A percentile compares a stretch with the other conserved stretches of the same genome.
phyloP scores from a whole-genome alignment of 768 basidiomycete species.

The Crucibulum laeve region DNA sequence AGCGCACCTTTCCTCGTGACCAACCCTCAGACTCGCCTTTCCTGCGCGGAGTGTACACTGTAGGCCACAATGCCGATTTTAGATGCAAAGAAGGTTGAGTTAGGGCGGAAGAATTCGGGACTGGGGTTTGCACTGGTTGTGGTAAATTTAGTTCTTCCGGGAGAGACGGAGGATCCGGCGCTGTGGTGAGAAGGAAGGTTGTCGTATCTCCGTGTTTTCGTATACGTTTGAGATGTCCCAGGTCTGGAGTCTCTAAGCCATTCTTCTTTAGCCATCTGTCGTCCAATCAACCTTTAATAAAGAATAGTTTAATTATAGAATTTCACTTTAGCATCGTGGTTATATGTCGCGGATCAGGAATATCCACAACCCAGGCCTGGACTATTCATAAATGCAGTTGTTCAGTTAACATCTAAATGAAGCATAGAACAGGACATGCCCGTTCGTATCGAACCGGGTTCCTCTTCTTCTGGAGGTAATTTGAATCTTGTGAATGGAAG shows the following conservation, averaged over 20 bases:
- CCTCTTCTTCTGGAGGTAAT: constrained; percentile 61
- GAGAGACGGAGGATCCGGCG: constrained; percentile 36
- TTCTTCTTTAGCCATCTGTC: constrained; percentile 66
- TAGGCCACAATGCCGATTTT: constrained; percentile 86
- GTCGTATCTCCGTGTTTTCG: constrained; percentile 44
- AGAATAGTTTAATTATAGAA: neutral
- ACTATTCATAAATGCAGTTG: constrained; percentile 31
- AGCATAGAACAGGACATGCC: constrained; percentile 27
- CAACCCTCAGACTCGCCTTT: constrained; percentile 67
- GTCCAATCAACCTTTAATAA: neutral
- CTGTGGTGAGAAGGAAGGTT: constrained; percentile 51
- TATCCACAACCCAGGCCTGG: constrained; percentile 74
- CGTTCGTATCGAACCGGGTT: constrained; percentile 50
- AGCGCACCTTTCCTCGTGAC: constrained; percentile 59
- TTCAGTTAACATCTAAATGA: neutral
- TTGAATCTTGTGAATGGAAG: constrained; percentile 67
- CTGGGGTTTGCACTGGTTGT: constrained; percentile 49
- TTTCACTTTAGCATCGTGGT: constrained; percentile 60
- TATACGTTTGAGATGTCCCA: constrained; percentile 76
- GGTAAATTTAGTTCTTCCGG: constrained; percentile 45
- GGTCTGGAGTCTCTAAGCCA: constrained; percentile 53
- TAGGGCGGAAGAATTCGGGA: constrained; percentile 66
- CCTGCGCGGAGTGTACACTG: constrained; percentile 63
- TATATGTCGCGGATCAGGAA: constrained; percentile 57
- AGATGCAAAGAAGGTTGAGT: constrained; percentile 59